Base-by-base conservation (phyloP, 2,329 filamentous ascomycete genomes). In the Parastagonospora nodorum region DNA sequence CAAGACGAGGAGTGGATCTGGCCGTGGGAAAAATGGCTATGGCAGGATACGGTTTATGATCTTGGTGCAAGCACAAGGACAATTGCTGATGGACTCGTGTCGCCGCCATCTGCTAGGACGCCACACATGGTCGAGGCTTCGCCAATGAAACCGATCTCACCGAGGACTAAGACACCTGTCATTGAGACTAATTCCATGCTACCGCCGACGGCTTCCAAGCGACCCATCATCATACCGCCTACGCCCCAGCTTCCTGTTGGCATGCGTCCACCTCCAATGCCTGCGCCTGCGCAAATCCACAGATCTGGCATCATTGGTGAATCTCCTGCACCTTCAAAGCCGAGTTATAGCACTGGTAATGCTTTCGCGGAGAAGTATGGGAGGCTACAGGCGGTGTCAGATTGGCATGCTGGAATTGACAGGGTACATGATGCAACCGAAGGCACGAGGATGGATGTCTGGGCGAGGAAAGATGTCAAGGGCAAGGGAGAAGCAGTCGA, bases 1-100 rank as follows among this genome's bases (percentile, higher is more conserved):
- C 31, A 48, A 8, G 39, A 48, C 29, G 27, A 48, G 8, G 45
- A 39, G 4, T 48, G 45, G 45, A 39, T 48, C 6, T 48, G 45
- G 39, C 45, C 45, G 8, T 48, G 45, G 37, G 36, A 48, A 24
- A 19, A n/a, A 12, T 37, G 31, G 39, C 24, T 48, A n/a, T 48
- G 45, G 38, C 11, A 16, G 19, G 27, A 30, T 4, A 48, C 45
- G 2, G 38, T 29, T 2, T 42, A 48, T 10, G 39, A 48, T 27
- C 12, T 48, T 4, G 32, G 40, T 14, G 45, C 29, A 3, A 48
- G 40, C 24, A 38, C 33, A 9, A 32, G 15, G 11, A 19, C 40
- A 32, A 8, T 4, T 5, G 15, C 29, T 16, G n/a, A 32, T 6
- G 29, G 4, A 16, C 29, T 10, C 14, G 19, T 14, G 11, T 31